Evolutionary conservation across 2,329 filamentous ascomycete genomes (phyloP), one percentile per base, ranked within the genome.

Genomic region (Alternaria brassicae): DNA sequence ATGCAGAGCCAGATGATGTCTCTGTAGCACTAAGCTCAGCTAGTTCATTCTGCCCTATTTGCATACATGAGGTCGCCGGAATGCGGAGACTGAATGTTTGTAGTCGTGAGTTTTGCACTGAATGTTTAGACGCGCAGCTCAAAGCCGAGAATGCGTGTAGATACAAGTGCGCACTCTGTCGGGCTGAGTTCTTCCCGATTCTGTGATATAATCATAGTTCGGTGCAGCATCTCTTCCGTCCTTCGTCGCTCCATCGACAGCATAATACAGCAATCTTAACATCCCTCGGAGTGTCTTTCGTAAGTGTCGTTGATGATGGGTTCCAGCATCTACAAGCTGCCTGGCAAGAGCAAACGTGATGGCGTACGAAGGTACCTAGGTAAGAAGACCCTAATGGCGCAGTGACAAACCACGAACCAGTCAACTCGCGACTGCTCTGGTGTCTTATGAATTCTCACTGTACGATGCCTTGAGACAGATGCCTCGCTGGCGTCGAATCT

Each of bases 81-180:
- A 48, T 56, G 40, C 52, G 52, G 10, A 48, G 36, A 34, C 17
- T 60, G 9, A 48, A 34, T 8, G 28, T 48, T 6, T 60, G 57
- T 21, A 12, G 39, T 10, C 58, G 51, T 39, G 53, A 42, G 12
- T 21, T 52, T 15, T 40, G 53, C 13, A 27, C 44, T 27, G 19
- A 10, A 8, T 61, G 58, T 27, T 42, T 61, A 13, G 15, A 34
- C 7, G 12, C n/a, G 12, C 58, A 61, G 25, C 23, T 61, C 6
- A 15, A 34, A 4, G 12, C 23, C 6, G 15, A 30, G n/a, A 36
- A 61, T 28, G 17, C 34, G 15, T 40, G 30, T 30, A 54, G 58
- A 8, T 57, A 61, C 28, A 52, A 23, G 27, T 61, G 58, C 27
- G 41, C 53, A 17, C 7, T 49, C 2, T 61, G 58, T 25, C 41